Conservation (phyloP, 306 rosid species). For the Mimosa bimucronata region DNA sequence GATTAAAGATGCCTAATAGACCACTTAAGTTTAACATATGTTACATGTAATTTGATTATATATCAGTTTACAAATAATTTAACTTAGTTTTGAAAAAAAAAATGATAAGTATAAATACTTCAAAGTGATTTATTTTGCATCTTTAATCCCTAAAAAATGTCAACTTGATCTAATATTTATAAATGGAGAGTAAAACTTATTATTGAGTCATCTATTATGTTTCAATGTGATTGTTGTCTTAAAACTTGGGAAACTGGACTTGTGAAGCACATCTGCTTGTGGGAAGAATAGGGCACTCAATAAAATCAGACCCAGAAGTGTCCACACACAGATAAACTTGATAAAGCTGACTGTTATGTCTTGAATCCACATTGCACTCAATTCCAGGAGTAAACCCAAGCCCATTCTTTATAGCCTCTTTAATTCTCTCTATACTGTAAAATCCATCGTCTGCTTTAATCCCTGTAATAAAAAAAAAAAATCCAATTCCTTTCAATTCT, state of each 20-base stretch:
- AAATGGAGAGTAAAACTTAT: neutral
- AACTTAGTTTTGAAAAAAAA: too few species aligned
- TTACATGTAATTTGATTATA: too few species aligned
- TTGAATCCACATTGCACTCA: conserved; percentile 49
- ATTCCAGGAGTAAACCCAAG: conserved; percentile 44
- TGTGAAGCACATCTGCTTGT: conserved; percentile 34
- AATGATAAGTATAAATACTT: too few species aligned
- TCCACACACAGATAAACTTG: conserved; percentile 55
- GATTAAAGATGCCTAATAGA: too few species aligned
- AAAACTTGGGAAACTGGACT: conserved; percentile 52
- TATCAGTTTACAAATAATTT: too few species aligned
- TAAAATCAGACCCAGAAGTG: conserved; percentile 47
- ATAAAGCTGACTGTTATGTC: conserved; percentile 45
- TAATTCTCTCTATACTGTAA: conserved; percentile 48
- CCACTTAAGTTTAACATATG: too few species aligned
- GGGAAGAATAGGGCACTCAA: conserved; percentile 57
- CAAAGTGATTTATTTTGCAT: too few species aligned
- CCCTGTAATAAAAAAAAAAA: conserved; percentile 36
- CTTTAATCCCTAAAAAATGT: too few species aligned
- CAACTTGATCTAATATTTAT: too few species aligned
- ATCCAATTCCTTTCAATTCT: neutral
- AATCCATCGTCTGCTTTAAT: conserved; percentile 49
- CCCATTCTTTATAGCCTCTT: conserved; percentile 47
- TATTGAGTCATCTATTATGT: neutral
- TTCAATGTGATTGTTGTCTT: neutral